Conservation (phyloP, 75 land plant species). For the Sequoia sempervirens region DNA sequence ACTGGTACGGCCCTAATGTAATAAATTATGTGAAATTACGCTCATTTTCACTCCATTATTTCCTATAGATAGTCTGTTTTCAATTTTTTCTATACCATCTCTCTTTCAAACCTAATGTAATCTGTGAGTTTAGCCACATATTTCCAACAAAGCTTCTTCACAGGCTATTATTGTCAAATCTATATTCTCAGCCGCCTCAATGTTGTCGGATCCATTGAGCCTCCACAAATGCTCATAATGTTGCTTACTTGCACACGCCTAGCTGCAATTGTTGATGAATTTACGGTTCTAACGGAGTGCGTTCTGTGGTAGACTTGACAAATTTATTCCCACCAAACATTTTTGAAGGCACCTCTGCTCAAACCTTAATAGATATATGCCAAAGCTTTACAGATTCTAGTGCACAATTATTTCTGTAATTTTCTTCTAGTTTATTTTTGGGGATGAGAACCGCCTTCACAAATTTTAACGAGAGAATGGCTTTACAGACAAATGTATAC, state of each 20-base stretch:
- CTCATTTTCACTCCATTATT: too few species aligned
- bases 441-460: too few species aligned
- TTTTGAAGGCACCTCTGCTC: not conserved
- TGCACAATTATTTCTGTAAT: too few species aligned
- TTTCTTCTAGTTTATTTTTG: too few species aligned
- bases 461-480: too few species aligned
- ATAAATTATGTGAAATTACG: too few species aligned
- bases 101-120: too few species aligned
- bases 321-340: not conserved
- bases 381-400: not conserved
- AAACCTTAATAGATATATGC: not conserved
- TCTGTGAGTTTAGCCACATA: too few species aligned
- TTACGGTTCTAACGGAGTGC: not conserved
- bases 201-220: not conserved
- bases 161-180: not conserved
- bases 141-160: not conserved
- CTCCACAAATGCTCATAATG: not conserved
- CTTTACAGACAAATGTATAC: too few species aligned
- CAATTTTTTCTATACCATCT: too few species aligned
- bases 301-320: not conserved
- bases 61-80: too few species aligned
- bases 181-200: not conserved
- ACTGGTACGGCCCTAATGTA: too few species aligned
- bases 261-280: not conserved
- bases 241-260: not conserved